Conservation (phyloP, 2,329 filamentous ascomycete genomes). For the Verticillium nonalfalfae region DNA sequence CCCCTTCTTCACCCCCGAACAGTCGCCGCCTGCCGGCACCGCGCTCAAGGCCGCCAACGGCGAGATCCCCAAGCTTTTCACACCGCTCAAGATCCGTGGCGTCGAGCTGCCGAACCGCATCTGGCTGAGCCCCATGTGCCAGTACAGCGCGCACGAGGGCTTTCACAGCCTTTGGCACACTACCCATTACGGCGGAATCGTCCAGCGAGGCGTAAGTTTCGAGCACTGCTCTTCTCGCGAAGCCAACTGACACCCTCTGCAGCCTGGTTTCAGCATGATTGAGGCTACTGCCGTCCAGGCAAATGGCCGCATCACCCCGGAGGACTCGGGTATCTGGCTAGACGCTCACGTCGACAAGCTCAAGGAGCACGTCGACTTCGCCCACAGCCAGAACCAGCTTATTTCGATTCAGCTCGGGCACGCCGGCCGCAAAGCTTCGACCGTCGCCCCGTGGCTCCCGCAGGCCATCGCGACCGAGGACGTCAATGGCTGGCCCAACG, state of each 20-base stretch:
- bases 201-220: conserved; percentile 50
- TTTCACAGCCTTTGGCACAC: conserved; percentile 68
- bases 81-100: conserved; percentile 37
- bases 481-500: conserved; percentile 44
- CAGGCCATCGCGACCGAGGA: conserved; percentile 41
- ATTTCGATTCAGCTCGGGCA: conserved; percentile 72
- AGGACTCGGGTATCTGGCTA: conserved; percentile 62
- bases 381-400: conserved; percentile 49
- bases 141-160: conserved; percentile 40
- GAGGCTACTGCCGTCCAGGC: conserved; percentile 61
- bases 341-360: conserved; percentile 60
- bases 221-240: not conserved
- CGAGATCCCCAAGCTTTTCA: conserved; percentile 44
- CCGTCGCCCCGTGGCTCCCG: conserved; percentile 56
- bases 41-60: conserved; percentile 34
- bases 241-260: not conserved
- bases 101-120: conserved; percentile 39
- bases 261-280: conserved; percentile 32
- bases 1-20: conserved; percentile 42
- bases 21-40: conserved; percentile 35
- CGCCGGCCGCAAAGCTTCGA: conserved; percentile 60
- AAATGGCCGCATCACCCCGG: conserved; percentile 63
- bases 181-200: conserved; percentile 67
- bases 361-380: conserved; percentile 52
- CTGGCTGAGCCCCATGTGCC: conserved; percentile 39